These are phyloP conservation scores for Vanderwaltozyma tropicalis DNA, from an alignment of 805 yeast genomes.

Conservation along the genomic window DNA sequence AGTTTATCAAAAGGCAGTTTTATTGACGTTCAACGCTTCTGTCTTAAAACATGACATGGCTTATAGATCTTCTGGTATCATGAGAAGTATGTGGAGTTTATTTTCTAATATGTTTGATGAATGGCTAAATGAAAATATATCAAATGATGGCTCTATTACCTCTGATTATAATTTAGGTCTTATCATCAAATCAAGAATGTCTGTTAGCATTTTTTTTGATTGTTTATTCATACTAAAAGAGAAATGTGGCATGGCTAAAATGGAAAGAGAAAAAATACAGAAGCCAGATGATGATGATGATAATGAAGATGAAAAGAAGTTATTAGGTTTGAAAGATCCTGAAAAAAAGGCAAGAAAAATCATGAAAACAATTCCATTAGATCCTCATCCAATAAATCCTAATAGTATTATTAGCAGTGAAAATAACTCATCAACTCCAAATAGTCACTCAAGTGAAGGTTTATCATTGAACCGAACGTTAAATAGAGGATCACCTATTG, in stretches of 20 bases:
- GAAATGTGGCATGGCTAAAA: slow-evolving; percentile 75
- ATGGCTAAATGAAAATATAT: slow-evolving; percentile 23
- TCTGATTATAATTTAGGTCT: slow-evolving; percentile 34
- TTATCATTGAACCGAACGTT: slow-evolving; percentile 1
- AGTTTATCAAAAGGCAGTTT: slow-evolving; percentile 56
- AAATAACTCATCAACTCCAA: background rate
- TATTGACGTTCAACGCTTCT: slow-evolving; percentile 66
- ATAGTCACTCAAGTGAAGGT: slow-evolving; percentile 1
- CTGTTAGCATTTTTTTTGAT: slow-evolving; percentile 89
- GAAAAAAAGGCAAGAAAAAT: slow-evolving; percentile 66
- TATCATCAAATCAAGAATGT: slow-evolving; percentile 71
- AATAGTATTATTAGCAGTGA: slow-evolving; percentile 3
- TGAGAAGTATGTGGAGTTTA: slow-evolving; percentile 89
- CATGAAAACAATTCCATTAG: slow-evolving; percentile 69
- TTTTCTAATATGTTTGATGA: slow-evolving; percentile 58
- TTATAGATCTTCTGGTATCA: slow-evolving; percentile 83
- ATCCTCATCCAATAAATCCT: slow-evolving; percentile 62
- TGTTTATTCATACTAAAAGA: slow-evolving; percentile 75
- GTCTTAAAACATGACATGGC: slow-evolving; percentile 88
- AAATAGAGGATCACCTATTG: slow-evolving; percentile 1
- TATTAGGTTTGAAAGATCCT: slow-evolving; percentile 44
- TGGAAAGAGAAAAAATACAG: slow-evolving; percentile 30
- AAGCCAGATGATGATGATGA: slow-evolving; percentile 23
- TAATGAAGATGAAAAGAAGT: slow-evolving; percentile 29
- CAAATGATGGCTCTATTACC: background rate